These are phyloP conservation scores for Thalia dealbata DNA, from an alignment of 176 grass and related monocot genomes.

Conservation along the genomic window DNA sequence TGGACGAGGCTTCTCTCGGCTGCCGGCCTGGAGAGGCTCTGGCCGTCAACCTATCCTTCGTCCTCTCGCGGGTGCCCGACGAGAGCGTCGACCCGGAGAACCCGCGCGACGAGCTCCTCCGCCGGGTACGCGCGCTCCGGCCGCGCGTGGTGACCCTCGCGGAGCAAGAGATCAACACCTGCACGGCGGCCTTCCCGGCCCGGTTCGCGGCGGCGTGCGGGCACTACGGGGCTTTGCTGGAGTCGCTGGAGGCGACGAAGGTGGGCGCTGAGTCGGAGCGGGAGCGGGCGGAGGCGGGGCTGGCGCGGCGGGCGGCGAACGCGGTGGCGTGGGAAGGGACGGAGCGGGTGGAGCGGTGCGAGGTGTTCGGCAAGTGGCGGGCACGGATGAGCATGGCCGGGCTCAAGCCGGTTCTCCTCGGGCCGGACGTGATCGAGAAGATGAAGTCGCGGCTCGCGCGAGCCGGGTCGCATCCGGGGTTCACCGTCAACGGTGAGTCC, in stretches of 20 bases:
- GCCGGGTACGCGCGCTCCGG: not conserved
- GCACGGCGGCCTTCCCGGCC: slow-evolving; percentile 8
- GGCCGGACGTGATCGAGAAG: not conserved
- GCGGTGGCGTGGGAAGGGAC: not conserved
- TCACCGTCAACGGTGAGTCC: not conserved
- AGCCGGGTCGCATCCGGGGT: not conserved
- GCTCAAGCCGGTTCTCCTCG: not conserved
- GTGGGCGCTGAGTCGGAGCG: not conserved
- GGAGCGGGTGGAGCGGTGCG: slow-evolving; percentile 6
- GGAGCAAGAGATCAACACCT: slow-evolving; percentile 80
- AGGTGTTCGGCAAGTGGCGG: slow-evolving; percentile 1
- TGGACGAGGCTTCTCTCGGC: not conserved
- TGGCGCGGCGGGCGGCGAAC: slow-evolving; percentile 6
- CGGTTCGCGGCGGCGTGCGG: slow-evolving; percentile 3
- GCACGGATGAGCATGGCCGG: not conserved
- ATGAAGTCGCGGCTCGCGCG: not conserved
- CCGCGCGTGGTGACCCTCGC: slow-evolving; percentile 11
- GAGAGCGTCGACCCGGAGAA: slow-evolving; percentile 5
- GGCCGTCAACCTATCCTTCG: slow-evolving; percentile 2
- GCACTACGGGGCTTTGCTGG: slow-evolving; percentile 4
- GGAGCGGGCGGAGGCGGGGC: not conserved
- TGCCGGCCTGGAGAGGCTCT: slow-evolving; percentile 7
- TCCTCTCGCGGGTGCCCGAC: slow-evolving; percentile 5
- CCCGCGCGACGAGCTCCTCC: slow-evolving; percentile 11
- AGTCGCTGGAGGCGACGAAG: slow-evolving; percentile 1